Conservation (phyloP, 352 stramenopile genomes). For the Phytophthora ramorum region DNA sequence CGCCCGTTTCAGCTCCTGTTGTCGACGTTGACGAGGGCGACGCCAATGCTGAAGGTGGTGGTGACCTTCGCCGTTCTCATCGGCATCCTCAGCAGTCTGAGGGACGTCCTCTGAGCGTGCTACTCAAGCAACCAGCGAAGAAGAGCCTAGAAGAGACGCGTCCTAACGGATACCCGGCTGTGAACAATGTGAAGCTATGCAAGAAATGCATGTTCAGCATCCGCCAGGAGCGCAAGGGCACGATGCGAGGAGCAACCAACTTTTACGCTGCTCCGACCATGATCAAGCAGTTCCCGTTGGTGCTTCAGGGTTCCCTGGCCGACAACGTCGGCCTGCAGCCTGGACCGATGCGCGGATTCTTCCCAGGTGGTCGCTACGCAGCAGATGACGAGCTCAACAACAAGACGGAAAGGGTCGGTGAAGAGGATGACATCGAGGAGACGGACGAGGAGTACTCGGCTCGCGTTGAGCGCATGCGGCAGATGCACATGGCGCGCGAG, state of each 20-base stretch:
- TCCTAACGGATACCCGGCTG: constrained; percentile 57
- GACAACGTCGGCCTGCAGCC: constrained; percentile 39
- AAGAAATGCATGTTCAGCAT: constrained; percentile 81
- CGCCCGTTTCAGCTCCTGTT: constrained; percentile 34
- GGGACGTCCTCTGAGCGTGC: constrained; percentile 28
- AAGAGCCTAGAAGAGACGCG: constrained; percentile 52
- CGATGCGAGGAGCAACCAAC: constrained; percentile 48
- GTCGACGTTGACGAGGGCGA: constrained; percentile 7
- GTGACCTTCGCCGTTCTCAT: constrained; percentile 14
- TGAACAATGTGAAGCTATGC: constrained; percentile 77
- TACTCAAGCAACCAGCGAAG: constrained; percentile 50
- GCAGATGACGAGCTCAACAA: constrained; percentile 45
- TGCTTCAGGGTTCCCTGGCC: constrained; percentile 41
- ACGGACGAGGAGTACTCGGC: constrained; percentile 55
- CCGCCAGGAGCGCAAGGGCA: constrained; percentile 68
- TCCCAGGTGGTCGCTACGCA: constrained; percentile 46
- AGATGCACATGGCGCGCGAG: constrained; percentile 72
- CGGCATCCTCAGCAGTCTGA: constrained; percentile 21
- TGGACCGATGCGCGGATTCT: constrained; percentile 39
- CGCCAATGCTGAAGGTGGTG: not conserved
- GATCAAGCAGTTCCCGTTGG: constrained; percentile 58
- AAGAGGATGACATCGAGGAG: constrained; percentile 55
- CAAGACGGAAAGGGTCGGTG: constrained; percentile 20
- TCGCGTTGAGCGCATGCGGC: constrained; percentile 63
- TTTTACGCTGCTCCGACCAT: constrained; percentile 60